These are phyloP conservation scores for Vigna unguiculata DNA, from an alignment of 306 rosid genomes.

Conservation along the genomic window DNA sequence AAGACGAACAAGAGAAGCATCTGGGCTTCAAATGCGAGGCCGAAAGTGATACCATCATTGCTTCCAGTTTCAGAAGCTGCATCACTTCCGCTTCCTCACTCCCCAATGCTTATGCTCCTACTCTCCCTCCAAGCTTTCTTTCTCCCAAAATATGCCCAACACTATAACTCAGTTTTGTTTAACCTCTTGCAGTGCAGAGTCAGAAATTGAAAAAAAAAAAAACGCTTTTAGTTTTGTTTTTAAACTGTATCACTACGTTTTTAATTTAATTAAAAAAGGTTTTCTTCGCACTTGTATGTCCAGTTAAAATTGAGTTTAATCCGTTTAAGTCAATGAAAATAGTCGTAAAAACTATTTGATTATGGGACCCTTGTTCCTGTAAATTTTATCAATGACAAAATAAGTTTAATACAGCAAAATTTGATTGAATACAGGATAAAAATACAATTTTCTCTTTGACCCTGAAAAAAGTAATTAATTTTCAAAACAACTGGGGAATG, in stretches of 20 bases:
- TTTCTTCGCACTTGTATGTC: too few relatives aligned
- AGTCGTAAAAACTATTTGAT: too few relatives aligned
- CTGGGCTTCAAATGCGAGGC: slow-evolving; percentile 40
- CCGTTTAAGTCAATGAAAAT: background rate
- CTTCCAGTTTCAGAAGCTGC: slow-evolving; percentile 47
- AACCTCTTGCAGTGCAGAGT: background rate
- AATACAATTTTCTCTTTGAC: too few relatives aligned
- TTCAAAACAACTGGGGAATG: background rate
- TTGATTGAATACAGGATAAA: too few relatives aligned
- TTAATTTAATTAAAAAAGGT: background rate
- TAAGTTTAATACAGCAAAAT: too few relatives aligned
- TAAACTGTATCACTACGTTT: too few relatives aligned
- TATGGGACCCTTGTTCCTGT: too few relatives aligned
- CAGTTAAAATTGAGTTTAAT: too few relatives aligned
- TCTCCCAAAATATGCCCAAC: background rate
- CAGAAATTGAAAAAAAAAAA: background rate
- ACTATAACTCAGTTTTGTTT: background rate
- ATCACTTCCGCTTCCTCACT: slow-evolving; percentile 18
- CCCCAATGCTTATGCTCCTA: too few relatives aligned
- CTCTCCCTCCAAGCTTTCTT: background rate
- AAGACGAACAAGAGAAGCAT: background rate
- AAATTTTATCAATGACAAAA: too few relatives aligned
- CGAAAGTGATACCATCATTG: slow-evolving; percentile 37
- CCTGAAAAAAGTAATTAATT: background rate
- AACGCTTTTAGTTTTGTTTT: background rate